Percentiles rank a stretch among this genome's conserved stretches.
phyloP scores from a whole-genome alignment of 2,329 filamentous ascomycete genomes.

The Aspergillus spinulosporus region DNA sequence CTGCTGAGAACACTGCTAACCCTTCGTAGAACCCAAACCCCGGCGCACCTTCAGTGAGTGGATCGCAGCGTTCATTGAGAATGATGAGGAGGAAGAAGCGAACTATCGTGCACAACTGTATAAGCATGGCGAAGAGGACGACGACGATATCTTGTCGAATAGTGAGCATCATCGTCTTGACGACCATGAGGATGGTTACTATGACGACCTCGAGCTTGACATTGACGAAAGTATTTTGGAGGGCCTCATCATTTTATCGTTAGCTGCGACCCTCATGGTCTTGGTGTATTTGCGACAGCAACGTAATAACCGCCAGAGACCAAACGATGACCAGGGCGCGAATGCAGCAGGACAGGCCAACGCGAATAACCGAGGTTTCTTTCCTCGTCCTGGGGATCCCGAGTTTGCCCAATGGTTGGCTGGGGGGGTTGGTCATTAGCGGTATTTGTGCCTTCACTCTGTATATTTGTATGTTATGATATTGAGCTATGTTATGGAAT shows the following conservation, averaged over 20 bases:
- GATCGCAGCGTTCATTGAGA: conserved; percentile 79
- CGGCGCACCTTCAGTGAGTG: conserved; percentile 81
- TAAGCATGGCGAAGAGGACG: conserved; percentile 39
- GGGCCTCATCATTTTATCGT: conserved; percentile 75
- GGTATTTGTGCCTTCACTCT: conserved; percentile 6
- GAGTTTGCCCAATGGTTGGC: conserved; percentile 68
- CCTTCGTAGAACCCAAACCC: conserved; percentile 61
- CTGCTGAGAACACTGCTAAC: conserved; percentile 29
- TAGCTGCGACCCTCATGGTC: conserved; percentile 72
- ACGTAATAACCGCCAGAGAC: conserved; percentile 38
- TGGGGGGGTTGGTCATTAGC: conserved; percentile 61
- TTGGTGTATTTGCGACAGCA: conserved; percentile 72
- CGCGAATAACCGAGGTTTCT: conserved; percentile 54
- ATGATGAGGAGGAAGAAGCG: conserved; percentile 63
- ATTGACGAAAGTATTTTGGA: conserved; percentile 80
- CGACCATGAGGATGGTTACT: conserved; percentile 52
- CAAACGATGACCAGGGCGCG: conserved; percentile 34
- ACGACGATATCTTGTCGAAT: conserved; percentile 35
- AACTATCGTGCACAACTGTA: conserved; percentile 62
- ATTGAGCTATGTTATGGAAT: neutral
- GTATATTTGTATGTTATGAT: conserved; percentile 17
- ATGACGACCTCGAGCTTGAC: conserved; percentile 62
- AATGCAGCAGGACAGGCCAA: conserved; percentile 29
- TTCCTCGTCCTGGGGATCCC: conserved; percentile 65
- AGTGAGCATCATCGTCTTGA: conserved; percentile 26